Percentiles rank a stretch among this genome's conserved stretches.
phyloP scores from a whole-genome alignment of 139 green algal species.

The Picochlorum sp. region DNA sequence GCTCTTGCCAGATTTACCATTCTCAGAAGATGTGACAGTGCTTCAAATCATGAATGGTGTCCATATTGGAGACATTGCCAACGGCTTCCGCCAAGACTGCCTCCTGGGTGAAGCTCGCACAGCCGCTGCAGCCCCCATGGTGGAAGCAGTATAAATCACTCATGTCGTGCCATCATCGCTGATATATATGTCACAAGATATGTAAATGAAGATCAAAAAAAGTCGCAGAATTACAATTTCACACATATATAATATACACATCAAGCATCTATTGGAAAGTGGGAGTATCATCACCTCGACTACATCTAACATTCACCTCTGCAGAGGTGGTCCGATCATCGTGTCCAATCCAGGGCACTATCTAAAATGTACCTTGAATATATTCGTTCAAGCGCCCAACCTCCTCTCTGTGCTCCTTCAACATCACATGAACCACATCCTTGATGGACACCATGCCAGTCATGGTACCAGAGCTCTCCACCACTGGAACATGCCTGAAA shows the following conservation, averaged over 20 bases:
- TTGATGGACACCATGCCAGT: slow-evolving; percentile 49
- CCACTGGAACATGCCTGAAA: slow-evolving; percentile 52
- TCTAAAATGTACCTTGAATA: slow-evolving; percentile 41
- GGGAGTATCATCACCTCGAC: too few relatives aligned
- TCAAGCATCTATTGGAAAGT: too few relatives aligned
- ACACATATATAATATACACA: too few relatives aligned
- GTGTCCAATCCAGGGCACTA: background rate
- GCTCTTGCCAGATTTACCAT: slow-evolving; percentile 84
- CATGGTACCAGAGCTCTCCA: slow-evolving; percentile 30
- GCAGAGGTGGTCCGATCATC: background rate
- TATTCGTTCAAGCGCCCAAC: slow-evolving; percentile 48
- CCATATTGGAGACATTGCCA: slow-evolving; percentile 19
- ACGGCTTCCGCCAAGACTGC: slow-evolving; percentile 1
- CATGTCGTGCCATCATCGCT: too few relatives aligned
- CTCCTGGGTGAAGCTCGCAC: background rate
- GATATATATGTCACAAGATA: too few relatives aligned
- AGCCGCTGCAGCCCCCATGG: background rate
- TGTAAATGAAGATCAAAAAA: too few relatives aligned
- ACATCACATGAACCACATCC: slow-evolving; percentile 43
- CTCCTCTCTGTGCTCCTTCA: slow-evolving; percentile 51
- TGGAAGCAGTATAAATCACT: too few relatives aligned
- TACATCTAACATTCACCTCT: too few relatives aligned
- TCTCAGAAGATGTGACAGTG: slow-evolving; percentile 54
- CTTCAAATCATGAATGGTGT: slow-evolving; percentile 79
- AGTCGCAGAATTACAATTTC: too few relatives aligned